Base-by-base conservation (phyloP, 2,329 filamentous ascomycete species). In the Colletotrichum incanum region DNA sequence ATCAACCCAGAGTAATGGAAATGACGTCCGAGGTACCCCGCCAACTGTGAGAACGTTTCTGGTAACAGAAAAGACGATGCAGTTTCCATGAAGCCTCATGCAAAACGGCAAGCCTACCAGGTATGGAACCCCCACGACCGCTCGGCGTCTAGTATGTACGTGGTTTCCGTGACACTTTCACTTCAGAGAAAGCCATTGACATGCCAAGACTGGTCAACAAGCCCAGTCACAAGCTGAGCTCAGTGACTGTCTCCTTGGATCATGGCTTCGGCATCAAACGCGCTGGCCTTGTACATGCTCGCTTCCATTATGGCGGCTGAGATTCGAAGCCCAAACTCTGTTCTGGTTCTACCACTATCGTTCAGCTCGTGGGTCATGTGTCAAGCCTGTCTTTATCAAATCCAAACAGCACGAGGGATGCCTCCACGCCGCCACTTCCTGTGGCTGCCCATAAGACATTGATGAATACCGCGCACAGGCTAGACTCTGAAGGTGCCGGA, bases 381-480 rank as follows among this genome's bases (percentile, higher is more conserved):
- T 7, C 34, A 41, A 58, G 54, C 34, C 34, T 37, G 43, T 61
- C 39, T 61, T 28, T 47, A 12, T 16, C 50, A 43, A 39, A n/a
- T 16, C 11, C 16, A 3, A 50, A 61, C n/a, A 26, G 23, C 34
- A 63, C 23, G 39, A 62, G 71, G 55, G 60, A 61, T 28, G 18
- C 18, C 1, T 43, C 16, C 31, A 71, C 23, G 34, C 56, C 61
- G 56, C 71, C 61, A 71, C 62, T 43, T 55, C 50, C 43, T 31
- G 49, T 62, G 55, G 58, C 34, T 43, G 49, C 61, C 26, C 71
- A 41, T 43, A 43, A 71, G 67, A 73, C 71, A 71, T 65, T 14
- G 18, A 52, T 39, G 43, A 49, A 20, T 43, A 26, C 31, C 49
- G 34, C 34, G 20, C 28, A 26, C 55, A 39, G 39, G 49, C 71